These are phyloP conservation scores for Nephelium lappaceum DNA, from an alignment of 345 rosid genomes.

Conservation along the genomic window DNA sequence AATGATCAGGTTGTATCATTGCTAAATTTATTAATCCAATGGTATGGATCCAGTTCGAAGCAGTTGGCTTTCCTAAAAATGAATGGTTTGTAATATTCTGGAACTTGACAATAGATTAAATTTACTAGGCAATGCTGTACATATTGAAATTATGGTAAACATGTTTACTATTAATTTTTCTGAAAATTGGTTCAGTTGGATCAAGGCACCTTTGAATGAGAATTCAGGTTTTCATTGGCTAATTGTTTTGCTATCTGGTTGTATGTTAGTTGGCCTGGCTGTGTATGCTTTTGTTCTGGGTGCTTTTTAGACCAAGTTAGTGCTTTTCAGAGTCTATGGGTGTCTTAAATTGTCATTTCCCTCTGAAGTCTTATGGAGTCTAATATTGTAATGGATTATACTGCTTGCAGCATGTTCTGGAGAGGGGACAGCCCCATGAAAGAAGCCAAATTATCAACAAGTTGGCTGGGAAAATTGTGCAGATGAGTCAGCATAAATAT, in stretches of 20 bases:
- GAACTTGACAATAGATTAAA: background rate
- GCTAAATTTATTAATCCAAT: background rate
- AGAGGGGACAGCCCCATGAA: slow-evolving; percentile 81
- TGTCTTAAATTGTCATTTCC: background rate
- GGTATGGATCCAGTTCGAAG: background rate
- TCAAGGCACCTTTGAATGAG: background rate
- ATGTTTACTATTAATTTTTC: background rate
- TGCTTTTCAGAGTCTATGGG: background rate
- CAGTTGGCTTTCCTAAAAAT: background rate
- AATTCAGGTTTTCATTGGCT: background rate
- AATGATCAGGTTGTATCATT: background rate
- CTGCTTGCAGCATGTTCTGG: slow-evolving; percentile 81
- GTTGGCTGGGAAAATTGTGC: slow-evolving; percentile 77
- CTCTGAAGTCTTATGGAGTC: background rate
- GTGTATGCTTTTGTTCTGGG: background rate
- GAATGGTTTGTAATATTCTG: background rate
- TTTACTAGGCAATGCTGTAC: background rate
- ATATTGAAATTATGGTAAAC: background rate
- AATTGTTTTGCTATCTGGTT: background rate
- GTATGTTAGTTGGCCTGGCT: slow-evolving; percentile 4
- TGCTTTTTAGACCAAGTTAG: background rate
- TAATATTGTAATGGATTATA: slow-evolving; percentile 12
- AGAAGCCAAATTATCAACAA: slow-evolving; percentile 75
- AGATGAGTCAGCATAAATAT: slow-evolving; percentile 97
- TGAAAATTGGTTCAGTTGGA: background rate